These are phyloP conservation scores for Podaxis sp. DNA, from an alignment of 768 basidiomycete species.

Conservation along the genomic window DNA sequence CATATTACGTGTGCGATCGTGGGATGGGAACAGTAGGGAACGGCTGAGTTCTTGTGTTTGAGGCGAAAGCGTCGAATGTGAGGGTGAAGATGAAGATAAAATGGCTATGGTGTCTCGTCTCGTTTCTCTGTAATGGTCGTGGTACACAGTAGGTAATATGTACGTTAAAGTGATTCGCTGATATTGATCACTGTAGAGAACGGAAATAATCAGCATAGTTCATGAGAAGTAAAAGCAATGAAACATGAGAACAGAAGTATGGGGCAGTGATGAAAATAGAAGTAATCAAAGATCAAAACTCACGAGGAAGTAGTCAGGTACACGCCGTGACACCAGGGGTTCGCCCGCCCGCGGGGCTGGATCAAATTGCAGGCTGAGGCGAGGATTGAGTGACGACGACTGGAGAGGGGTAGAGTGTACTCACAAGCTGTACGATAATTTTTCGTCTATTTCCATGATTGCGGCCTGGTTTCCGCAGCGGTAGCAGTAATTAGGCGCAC, in stretches of 20 bases:
- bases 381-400: background rate
- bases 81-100: background rate
- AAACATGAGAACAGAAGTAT: background rate
- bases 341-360: conserved; percentile 98
- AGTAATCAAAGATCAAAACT: conserved; percentile 26
- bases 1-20: conserved; percentile 1
- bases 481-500: conserved; percentile 99
- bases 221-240: background rate
- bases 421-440: conserved; percentile 90
- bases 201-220: background rate
- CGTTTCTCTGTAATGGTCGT: conserved; percentile 14
- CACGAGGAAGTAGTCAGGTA: conserved; percentile 93
- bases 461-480: conserved; percentile 99
- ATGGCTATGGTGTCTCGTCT: conserved; percentile 10
- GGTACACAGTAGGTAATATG: conserved; percentile 17
- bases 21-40: background rate
- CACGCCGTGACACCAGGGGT: conserved; percentile 93
- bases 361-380: conserved; percentile 93
- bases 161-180: conserved; percentile 11
- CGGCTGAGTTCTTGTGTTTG: background rate
- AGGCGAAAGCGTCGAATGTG: background rate
- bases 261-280: too few relatives aligned
- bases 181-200: conserved; percentile 2
- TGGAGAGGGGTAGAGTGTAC: conserved; percentile 29
- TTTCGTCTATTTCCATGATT: conserved; percentile 99